These are phyloP conservation scores for Diatrype stigma DNA, from an alignment of 2,329 filamentous ascomycete species.

Conservation along the genomic window DNA sequence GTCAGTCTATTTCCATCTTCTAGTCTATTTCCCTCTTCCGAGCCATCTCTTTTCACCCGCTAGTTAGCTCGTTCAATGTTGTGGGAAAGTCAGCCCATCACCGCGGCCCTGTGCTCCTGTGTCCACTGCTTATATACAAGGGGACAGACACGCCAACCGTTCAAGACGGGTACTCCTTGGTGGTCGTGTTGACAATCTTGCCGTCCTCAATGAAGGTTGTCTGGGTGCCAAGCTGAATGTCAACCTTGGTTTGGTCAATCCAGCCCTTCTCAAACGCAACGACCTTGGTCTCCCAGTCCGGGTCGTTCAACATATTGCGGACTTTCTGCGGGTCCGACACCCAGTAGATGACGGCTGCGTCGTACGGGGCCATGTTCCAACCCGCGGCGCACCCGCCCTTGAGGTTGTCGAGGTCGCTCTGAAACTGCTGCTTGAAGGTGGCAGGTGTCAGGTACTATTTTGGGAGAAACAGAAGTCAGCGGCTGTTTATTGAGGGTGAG, in stretches of 20 bases:
- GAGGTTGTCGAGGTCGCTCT: slow-evolving; percentile 9
- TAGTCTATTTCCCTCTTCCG: too few species aligned
- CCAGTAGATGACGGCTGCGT: slow-evolving; percentile 12
- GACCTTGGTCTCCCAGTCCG: slow-evolving; percentile 11
- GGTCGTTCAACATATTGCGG: slow-evolving; percentile 11
- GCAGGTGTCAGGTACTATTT: slow-evolving; percentile 6
- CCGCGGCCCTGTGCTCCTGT: too few species aligned
- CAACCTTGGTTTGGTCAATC: slow-evolving; percentile 8
- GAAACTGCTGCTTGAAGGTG: slow-evolving; percentile 7
- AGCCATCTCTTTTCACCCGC: too few species aligned
- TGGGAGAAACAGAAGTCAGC: not conserved
- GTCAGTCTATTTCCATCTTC: too few species aligned
- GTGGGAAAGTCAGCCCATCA: too few species aligned
- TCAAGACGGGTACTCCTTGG: slow-evolving; percentile 7
- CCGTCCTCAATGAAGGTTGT: slow-evolving; percentile 10
- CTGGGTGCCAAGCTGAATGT: slow-evolving; percentile 10
- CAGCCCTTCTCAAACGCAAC: slow-evolving; percentile 9
- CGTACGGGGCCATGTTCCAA: slow-evolving; percentile 13
- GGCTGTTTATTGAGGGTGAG: not conserved
- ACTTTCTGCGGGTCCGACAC: slow-evolving; percentile 12
- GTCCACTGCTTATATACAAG: too few species aligned
- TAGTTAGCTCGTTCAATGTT: too few species aligned
- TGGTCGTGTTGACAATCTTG: slow-evolving; percentile 9
- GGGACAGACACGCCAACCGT: too few species aligned
- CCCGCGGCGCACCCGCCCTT: slow-evolving; percentile 5